Conservation (phyloP, 805 yeast species). For the Ogataea pini region DNA sequence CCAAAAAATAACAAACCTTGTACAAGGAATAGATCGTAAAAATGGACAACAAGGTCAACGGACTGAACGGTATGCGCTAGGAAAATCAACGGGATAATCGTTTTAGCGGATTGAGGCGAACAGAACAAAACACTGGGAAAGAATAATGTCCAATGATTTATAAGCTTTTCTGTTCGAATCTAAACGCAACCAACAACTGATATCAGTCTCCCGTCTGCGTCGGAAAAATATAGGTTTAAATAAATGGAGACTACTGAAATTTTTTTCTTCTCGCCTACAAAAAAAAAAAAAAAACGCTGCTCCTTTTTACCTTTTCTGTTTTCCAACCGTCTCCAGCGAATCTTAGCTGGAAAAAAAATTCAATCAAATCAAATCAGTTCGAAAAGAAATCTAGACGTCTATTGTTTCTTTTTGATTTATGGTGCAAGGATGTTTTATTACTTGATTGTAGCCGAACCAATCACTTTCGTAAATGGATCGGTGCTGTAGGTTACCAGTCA, state of each 20-base stretch:
- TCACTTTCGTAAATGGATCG: too few species aligned
- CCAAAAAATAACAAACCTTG: background rate
- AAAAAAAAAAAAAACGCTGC: slow-evolving; percentile 4
- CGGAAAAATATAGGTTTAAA: slow-evolving; percentile 5
- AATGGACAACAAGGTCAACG: slow-evolving; percentile 1
- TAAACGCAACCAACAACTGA: background rate
- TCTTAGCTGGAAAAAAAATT: slow-evolving; percentile 6
- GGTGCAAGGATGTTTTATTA: slow-evolving; percentile 4
- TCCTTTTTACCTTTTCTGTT: slow-evolving; percentile 7
- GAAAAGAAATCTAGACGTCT: slow-evolving; percentile 3
- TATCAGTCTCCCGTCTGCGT: background rate
- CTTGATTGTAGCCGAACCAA: background rate
- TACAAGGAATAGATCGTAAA: background rate
- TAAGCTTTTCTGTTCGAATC: background rate
- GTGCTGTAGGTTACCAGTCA: too few species aligned
- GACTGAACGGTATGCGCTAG: background rate
- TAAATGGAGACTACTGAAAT: slow-evolving; percentile 4
- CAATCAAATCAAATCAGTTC: slow-evolving; percentile 8
- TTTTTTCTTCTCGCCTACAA: slow-evolving; percentile 4
- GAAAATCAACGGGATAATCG: background rate
- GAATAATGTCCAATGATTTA: background rate
- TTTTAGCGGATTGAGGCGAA: slow-evolving; percentile 1
- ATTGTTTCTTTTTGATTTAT: background rate
- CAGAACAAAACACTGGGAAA: background rate
- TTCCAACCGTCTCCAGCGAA: slow-evolving; percentile 8